A percentile compares a stretch with the other conserved stretches of the same genome.
phyloP scores from a whole-genome alignment of 306 rosid species.

The Cucurbita argyrosperma region DNA sequence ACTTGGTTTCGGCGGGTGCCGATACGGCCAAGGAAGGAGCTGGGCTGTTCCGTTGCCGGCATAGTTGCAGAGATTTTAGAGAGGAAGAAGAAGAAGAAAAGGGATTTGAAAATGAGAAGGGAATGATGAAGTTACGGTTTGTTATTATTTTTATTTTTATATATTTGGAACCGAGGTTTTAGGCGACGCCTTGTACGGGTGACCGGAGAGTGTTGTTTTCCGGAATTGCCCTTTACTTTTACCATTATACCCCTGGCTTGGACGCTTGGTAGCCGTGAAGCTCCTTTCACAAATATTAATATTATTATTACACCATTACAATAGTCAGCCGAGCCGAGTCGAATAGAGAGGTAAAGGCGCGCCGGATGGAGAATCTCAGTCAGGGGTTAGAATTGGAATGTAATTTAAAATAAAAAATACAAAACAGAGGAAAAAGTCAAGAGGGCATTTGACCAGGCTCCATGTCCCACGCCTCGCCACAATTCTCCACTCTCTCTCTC shows the following conservation, averaged over 20 bases:
- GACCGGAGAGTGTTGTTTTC: not conserved
- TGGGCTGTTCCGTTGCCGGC: slow-evolving; percentile 70
- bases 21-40: slow-evolving; percentile 77
- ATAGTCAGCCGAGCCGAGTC: not conserved
- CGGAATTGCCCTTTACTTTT: not conserved
- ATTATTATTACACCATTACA: too few relatives aligned
- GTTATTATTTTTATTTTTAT: not conserved
- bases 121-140: not conserved
- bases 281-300: not conserved
- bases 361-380: not conserved
- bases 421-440: not conserved
- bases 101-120: not conserved
- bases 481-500: not conserved
- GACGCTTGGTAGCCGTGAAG: not conserved
- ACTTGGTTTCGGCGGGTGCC: slow-evolving; percentile 87
- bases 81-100: not conserved
- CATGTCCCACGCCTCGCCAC: not conserved
- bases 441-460: not conserved
- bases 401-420: not conserved
- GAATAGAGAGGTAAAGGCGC: not conserved
- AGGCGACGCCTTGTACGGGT: not conserved
- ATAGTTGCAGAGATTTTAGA: slow-evolving; percentile 14
- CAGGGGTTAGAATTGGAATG: not conserved
- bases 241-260: too few relatives aligned
- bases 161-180: not conserved